Percentiles rank a stretch among this genome's conserved stretches.
Evolutionary conservation across 2,329 filamentous ascomycete species (phyloP).

Genomic region (Penicillium sp.): DNA sequence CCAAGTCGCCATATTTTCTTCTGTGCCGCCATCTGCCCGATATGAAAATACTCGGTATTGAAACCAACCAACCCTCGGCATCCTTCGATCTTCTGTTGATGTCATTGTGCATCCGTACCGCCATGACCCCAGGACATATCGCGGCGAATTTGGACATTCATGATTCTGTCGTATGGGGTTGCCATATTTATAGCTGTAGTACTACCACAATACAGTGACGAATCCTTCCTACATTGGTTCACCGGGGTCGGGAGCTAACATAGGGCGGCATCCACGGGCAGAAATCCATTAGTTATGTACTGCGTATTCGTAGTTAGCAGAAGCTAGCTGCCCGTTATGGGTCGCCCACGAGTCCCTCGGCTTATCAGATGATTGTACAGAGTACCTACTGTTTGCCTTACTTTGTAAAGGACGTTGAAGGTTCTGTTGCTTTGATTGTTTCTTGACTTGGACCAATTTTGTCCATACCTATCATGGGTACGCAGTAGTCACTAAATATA

Average conservation of each 20-base stretch:
- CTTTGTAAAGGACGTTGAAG: background rate
- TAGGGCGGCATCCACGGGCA: constrained; percentile 7
- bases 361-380: background rate
- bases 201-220: constrained; percentile 4
- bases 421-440: background rate
- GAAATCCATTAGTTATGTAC: background rate
- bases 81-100: background rate
- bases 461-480: no score
- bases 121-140: background rate
- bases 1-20: constrained; percentile 24
- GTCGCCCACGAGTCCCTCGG: constrained; percentile 5
- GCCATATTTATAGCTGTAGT: background rate
- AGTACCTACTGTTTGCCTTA: no score
- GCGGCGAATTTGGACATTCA: background rate
- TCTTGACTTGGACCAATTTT: no score
- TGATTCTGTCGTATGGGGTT: background rate
- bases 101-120: background rate
- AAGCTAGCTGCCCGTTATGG: no score
- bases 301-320: no score
- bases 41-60: background rate
- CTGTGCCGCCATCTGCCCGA: constrained; percentile 25
- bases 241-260: constrained; percentile 20
- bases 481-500: no score
- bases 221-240: constrained; percentile 21
- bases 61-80: constrained; percentile 18